These are phyloP conservation scores for Thinopyrum elongatum DNA, from an alignment of 176 grass and related monocot genomes.

Conservation along the genomic window DNA sequence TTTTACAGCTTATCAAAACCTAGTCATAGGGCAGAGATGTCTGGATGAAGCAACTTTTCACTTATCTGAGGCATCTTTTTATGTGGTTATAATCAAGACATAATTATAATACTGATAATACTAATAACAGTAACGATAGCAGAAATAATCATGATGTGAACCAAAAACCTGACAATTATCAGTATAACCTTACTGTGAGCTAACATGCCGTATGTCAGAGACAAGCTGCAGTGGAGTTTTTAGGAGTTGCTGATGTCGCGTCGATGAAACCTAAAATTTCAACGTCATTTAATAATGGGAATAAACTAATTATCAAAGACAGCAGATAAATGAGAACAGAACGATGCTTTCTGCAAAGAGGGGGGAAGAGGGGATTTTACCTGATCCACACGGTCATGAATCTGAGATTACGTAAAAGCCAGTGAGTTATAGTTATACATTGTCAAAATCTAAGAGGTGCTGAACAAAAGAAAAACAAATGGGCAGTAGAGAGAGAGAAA, in stretches of 20 bases:
- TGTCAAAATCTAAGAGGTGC: not conserved
- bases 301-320: not conserved
- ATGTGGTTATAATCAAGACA: not conserved
- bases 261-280: conserved; percentile 35
- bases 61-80: conserved; percentile 7
- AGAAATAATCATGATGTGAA: not conserved
- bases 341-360: not conserved
- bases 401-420: conserved; percentile 25
- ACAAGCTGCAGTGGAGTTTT: conserved; percentile 70
- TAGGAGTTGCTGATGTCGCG: conserved; percentile 57
- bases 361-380: not conserved
- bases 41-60: not conserved
- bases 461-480: not conserved
- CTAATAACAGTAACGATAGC: not conserved
- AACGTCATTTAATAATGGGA: not conserved
- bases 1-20: conserved; percentile 8
- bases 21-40: conserved; percentile 8
- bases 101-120: not conserved
- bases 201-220: conserved; percentile 78
- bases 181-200: conserved; percentile 14
- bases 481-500: not conserved
- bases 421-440: not conserved
- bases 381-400: conserved; percentile 41
- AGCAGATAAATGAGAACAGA: conserved; percentile 3
- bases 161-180: conserved; percentile 1